Conservation (phyloP, 192 early-diverging fungal species). For the Coemansia biformis region DNA sequence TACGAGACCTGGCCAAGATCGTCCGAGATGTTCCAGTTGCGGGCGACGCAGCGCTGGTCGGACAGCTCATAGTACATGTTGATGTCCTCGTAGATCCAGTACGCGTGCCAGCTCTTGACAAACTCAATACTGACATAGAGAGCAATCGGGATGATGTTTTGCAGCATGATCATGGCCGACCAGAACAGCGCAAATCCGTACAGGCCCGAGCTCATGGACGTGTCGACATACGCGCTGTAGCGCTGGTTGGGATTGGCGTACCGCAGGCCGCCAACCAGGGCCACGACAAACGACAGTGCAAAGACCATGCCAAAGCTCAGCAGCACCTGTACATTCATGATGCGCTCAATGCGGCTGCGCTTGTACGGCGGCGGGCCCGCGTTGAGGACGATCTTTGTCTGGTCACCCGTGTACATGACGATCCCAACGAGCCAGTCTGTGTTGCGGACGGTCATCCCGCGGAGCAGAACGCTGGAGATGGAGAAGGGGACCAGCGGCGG, state of each 20-base stretch:
- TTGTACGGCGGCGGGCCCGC: slow-evolving; percentile 87
- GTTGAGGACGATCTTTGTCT: slow-evolving; percentile 91
- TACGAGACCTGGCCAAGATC: slow-evolving; percentile 96
- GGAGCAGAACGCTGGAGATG: slow-evolving; percentile 76
- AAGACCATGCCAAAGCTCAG: slow-evolving; percentile 56
- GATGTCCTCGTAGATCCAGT: slow-evolving; percentile 85
- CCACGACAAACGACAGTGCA: slow-evolving; percentile 50
- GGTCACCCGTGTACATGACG: slow-evolving; percentile 76
- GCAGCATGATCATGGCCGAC: slow-evolving; percentile 86
- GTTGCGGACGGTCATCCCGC: slow-evolving; percentile 86
- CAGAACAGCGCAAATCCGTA: slow-evolving; percentile 50
- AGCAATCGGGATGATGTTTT: slow-evolving; percentile 95
- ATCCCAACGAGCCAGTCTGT: slow-evolving; percentile 86
- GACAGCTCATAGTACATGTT: slow-evolving; percentile 69
- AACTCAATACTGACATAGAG: slow-evolving; percentile 92
- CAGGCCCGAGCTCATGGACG: slow-evolving; percentile 22
- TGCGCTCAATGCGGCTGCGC: slow-evolving; percentile 77
- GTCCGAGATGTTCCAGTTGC: slow-evolving; percentile 88
- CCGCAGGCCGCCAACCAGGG: slow-evolving; percentile 50
- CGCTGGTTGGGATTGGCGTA: slow-evolving; percentile 31
- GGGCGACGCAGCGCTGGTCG: slow-evolving; percentile 36
- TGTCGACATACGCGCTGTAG: slow-evolving; percentile 31
- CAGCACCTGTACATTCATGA: slow-evolving; percentile 72
- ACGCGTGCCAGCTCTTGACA: slow-evolving; percentile 77
- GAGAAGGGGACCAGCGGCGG: slow-evolving; percentile 56